Conservation (phyloP, 805 yeast species). For the Monosporozyma solicola region DNA sequence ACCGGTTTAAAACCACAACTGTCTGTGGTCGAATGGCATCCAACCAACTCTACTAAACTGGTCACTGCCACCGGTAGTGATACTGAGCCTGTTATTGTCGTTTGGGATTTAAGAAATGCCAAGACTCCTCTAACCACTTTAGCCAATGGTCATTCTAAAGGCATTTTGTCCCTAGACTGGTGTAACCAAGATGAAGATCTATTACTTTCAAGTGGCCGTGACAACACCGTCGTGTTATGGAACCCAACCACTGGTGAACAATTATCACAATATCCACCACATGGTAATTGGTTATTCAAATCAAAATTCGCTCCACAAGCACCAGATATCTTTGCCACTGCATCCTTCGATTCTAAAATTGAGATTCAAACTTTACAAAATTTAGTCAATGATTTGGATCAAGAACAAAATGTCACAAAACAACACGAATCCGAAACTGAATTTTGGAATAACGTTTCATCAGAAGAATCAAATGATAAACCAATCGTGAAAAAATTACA, state of each 20-base stretch:
- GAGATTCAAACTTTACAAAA: slow-evolving; percentile 83
- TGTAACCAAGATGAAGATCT: slow-evolving; percentile 71
- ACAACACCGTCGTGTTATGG: slow-evolving; percentile 83
- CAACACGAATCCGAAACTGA: slow-evolving; percentile 48
- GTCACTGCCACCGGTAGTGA: slow-evolving; percentile 84
- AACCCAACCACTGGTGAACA: slow-evolving; percentile 68
- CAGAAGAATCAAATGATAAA: slow-evolving; percentile 64
- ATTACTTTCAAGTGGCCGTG: slow-evolving; percentile 85
- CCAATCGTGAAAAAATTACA: slow-evolving; percentile 53
- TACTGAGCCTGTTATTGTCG: slow-evolving; percentile 63
- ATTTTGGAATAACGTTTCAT: slow-evolving; percentile 75
- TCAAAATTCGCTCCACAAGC: slow-evolving; percentile 77
- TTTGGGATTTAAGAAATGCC: slow-evolving; percentile 94
- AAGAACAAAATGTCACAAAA: slow-evolving; percentile 24
- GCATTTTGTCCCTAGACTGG: slow-evolving; percentile 90
- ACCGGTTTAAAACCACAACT: slow-evolving; percentile 53
- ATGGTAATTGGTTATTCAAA: slow-evolving; percentile 90
- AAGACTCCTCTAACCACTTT: slow-evolving; percentile 76
- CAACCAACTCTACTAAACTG: slow-evolving; percentile 73
- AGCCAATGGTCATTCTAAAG: slow-evolving; percentile 67
- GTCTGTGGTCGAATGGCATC: slow-evolving; percentile 91
- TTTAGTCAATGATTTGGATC: slow-evolving; percentile 22
- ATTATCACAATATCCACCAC: slow-evolving; percentile 81
- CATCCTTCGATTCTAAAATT: slow-evolving; percentile 80
- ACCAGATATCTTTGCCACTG: slow-evolving; percentile 85